Conservation (phyloP, 306 rosid species). For the Arachis hypogaea region DNA sequence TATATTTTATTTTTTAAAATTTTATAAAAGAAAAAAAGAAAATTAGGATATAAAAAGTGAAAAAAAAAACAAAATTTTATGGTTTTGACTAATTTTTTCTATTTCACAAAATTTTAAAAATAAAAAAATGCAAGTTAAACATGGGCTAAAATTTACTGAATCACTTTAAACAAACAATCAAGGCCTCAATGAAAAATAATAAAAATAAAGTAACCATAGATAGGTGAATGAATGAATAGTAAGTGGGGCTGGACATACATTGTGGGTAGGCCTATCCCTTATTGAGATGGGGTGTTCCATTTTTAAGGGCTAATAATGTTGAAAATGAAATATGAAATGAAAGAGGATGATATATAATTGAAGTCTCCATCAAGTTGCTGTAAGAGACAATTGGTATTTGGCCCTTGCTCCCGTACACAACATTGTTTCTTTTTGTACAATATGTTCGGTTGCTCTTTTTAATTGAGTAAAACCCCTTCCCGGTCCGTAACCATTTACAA, state of each 20-base stretch:
- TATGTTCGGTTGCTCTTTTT: too few species aligned
- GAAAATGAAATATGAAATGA: constrained; percentile 43
- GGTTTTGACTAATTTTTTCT: too few species aligned
- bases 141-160: too few species aligned
- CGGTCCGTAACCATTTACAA: too few species aligned
- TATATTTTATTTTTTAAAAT: too few species aligned
- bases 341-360: constrained; percentile 36
- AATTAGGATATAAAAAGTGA: too few species aligned
- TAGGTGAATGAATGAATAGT: background rate
- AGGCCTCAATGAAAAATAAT: background rate
- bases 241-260: constrained; percentile 41
- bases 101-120: too few species aligned
- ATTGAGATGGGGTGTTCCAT: constrained; percentile 34
- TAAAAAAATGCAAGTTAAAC: too few species aligned
- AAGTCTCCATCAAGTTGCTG: constrained; percentile 29
- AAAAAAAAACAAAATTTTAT: too few species aligned
- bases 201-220: background rate
- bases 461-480: too few species aligned
- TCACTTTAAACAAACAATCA: background rate
- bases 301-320: constrained; percentile 21
- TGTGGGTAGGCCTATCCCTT: constrained; percentile 28
- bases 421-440: background rate
- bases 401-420: constrained; percentile 38
- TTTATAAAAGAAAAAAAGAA: too few species aligned
- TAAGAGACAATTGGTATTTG: constrained; percentile 34